Evolutionary conservation across 2,329 filamentous ascomycete genomes (phyloP).

Genomic region (Hortaea sp.): DNA sequence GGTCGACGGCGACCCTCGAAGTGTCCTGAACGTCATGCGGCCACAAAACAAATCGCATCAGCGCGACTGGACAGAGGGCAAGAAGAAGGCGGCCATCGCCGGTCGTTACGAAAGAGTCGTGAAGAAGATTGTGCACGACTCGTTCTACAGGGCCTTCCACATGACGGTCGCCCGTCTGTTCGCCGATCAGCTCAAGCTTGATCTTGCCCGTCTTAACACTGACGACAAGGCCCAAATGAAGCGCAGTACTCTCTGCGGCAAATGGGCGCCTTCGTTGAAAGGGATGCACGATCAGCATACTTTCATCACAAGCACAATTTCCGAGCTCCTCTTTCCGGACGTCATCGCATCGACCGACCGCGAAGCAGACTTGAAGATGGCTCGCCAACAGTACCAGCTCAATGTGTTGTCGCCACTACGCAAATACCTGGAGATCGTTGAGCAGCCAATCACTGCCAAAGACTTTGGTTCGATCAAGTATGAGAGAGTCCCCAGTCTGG

Average conservation of each 20-base stretch:
- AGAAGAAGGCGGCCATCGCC: constrained; percentile 23
- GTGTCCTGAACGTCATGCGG: constrained; percentile 10
- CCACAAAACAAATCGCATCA: constrained; percentile 11
- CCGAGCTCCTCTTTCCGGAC: constrained; percentile 43
- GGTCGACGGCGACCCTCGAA: constrained; percentile 29
- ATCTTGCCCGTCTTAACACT: constrained; percentile 34
- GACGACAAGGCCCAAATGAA: constrained; percentile 32
- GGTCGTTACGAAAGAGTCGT: constrained; percentile 34
- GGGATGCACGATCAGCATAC: constrained; percentile 51
- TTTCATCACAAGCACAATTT: constrained; percentile 46
- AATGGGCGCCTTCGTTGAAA: constrained; percentile 49
- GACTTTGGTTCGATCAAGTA: constrained; percentile 45
- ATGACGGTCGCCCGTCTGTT: constrained; percentile 47
- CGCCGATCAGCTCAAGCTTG: constrained; percentile 43
- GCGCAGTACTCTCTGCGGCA: constrained; percentile 46
- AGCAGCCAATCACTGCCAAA: constrained; percentile 40
- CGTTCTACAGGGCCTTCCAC: constrained; percentile 44
- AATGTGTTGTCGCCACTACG: constrained; percentile 43
- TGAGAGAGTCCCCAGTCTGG: constrained; percentile 45
- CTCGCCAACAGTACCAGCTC: constrained; percentile 43
- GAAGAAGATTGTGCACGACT: constrained; percentile 33
- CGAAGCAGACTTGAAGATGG: constrained; percentile 43
- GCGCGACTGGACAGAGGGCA: constrained; percentile 15
- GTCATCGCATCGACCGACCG: constrained; percentile 27
- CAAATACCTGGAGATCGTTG: constrained; percentile 43